Evolutionary conservation across 106 monocot genomes (phyloP), one percentile per base, ranked within the genome.

Genomic region (Dendrobium huoshanense): DNA sequence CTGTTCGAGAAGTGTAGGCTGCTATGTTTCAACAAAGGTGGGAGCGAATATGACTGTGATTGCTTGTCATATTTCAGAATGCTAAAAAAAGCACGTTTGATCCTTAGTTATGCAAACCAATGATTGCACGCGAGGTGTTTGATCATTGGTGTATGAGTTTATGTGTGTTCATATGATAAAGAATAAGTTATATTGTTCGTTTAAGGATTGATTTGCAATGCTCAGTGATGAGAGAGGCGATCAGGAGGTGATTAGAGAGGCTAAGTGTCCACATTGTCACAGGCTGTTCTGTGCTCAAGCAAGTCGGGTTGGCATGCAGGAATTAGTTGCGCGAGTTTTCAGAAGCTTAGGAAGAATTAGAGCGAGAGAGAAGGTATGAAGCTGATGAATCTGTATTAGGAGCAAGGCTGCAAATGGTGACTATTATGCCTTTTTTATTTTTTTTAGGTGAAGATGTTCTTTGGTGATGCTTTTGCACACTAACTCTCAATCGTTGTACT

Each of bases 101-200:
- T 0, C 86, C 80, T 1, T 88, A 85, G 22, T 10, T 56, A 25
- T 94, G 91, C 75, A 42, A 73, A 17, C 37, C 18, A 6, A 72
- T 89, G 25, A 56, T 94, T n/a, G 68, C 80, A 9, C 4, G 2
- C 5, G 65, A 83, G n/a, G 78, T 29, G 29, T 29, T 85, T 47
- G 75, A 82, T 0, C 68, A 77, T n/a, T 94, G 94, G 94, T 81
- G 88, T 49, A 9, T 49, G 49, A 2, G 40, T 20, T 74, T 94
- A n/a, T n/a, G 11, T 94, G 94, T 81, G 94, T 87, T 82, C 27
- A 70, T 20, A 40, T 77, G 81, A 73, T 89, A 19, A 24, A 8
- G 68, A 77, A 44, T 54, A 89, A 81, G 72, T 75, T 91, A 9
- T 89, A 91, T 84, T 94, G 94, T 82, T 87, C 94, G 0, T 89